Base-by-base conservation (phyloP, 352 stramenopile genomes). In the Ochromonadaceae sp. region DNA sequence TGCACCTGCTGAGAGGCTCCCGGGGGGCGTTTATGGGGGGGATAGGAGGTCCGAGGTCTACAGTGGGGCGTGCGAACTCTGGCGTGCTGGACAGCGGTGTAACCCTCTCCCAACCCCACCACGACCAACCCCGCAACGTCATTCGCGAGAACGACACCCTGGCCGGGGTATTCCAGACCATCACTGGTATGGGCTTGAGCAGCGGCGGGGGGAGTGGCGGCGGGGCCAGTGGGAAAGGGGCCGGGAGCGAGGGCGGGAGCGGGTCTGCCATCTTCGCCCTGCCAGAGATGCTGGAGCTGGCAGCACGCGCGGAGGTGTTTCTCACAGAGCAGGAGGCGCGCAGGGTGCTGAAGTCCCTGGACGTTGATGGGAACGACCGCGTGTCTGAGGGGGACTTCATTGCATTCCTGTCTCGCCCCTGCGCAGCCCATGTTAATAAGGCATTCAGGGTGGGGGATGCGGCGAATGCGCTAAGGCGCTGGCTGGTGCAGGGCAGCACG, bases 251-350 rank as follows among this genome's bases (percentile, higher is more conserved):
- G n/a, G n/a, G 52, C 38, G 36, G 10, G 2, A 49, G 52, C 17
- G 22, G 5, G 4, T 26, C 36, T 22, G 7, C 5, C 31, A 52
- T 63, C 31, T 34, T 63, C 5, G 36, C 36, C 4, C 15, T 63
- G 2, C 28, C 48, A 22, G 55, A 63, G 41, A 36, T 63, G 5
- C 48, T 63, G 55, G 55, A 49, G 36, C 22, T 63, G 2, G 20
- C 20, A 22, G 9, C 55, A 12, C 22, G 26, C n/a, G 12, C 40
- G 36, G 38, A 63, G 10, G 25, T 63, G 40, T 63, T 63, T 50
- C 12, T 63, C 10, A 63, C 35, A 14, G 55, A 63, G 31, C 39
- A 63, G 39, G 55, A 63, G 41, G 55, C 36, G 7, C 40, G 12
- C 7, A 26, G 36, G 22, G 15, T 63, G 38, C 31, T 50, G 22